phyloP scores from a whole-genome alignment of 345 rosid species.

The Acer yangbiense region DNA sequence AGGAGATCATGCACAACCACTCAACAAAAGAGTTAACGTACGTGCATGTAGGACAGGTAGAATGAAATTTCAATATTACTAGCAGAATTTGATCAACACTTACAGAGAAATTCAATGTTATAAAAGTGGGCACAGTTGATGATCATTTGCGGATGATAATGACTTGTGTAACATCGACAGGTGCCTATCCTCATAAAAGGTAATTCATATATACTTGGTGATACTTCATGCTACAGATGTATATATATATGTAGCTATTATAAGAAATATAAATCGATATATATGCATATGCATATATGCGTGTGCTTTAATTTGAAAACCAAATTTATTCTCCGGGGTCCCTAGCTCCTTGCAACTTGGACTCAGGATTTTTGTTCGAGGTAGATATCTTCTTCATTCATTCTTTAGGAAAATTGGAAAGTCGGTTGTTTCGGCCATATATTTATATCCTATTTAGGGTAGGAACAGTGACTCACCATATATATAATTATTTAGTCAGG shows the following conservation, averaged over 20 bases:
- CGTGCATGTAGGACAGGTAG: too few species aligned
- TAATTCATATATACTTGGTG: neutral
- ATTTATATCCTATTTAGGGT: neutral
- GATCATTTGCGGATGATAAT: slow-evolving; percentile 19
- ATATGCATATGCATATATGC: too few species aligned
- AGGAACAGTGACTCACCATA: neutral
- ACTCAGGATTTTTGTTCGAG: neutral
- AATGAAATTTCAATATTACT: too few species aligned
- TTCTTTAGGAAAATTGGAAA: neutral
- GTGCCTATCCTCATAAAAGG: neutral
- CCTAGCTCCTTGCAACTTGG: slow-evolving; percentile 31
- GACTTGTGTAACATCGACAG: neutral
- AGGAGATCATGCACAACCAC: too few species aligned
- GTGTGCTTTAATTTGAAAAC: neutral
- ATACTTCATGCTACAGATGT: slow-evolving; percentile 5
- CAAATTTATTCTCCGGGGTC: slow-evolving; percentile 16
- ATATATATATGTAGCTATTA: too few species aligned
- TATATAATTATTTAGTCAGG: too few species aligned
- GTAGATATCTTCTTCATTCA: neutral
- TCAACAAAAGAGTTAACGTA: too few species aligned
- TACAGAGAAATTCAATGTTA: neutral
- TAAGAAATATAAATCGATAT: too few species aligned
- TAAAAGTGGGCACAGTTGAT: neutral
- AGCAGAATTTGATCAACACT: too few species aligned
- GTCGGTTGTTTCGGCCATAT: too few species aligned